phyloP scores from a whole-genome alignment of 306 rosid genomes.

The Dalbergia oliveri region DNA sequence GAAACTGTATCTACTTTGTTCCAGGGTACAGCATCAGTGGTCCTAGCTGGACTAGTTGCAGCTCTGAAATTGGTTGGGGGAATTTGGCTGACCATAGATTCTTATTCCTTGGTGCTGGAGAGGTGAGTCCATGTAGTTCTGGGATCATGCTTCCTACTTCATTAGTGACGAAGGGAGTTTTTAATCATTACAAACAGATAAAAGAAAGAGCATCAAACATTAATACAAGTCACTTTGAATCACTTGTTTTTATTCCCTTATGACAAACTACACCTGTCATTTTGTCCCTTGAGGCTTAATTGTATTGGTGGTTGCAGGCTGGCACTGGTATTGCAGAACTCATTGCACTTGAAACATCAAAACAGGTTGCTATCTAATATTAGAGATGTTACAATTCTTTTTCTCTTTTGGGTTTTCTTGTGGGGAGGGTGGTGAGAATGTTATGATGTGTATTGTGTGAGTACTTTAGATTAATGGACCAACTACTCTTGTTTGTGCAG shows the following conservation, averaged over 20 bases:
- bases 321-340: constrained; percentile 99
- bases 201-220: not conserved
- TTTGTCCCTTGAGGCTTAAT: constrained; percentile 39
- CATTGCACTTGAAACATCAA: constrained; percentile 94
- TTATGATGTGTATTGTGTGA: constrained; percentile 13
- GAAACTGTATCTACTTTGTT: constrained; percentile 44
- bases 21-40: constrained; percentile 99
- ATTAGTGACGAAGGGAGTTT: not conserved
- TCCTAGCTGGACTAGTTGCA: constrained; percentile 91
- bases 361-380: constrained; percentile 69
- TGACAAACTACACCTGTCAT: constrained; percentile 15
- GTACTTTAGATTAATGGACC: constrained; percentile 33
- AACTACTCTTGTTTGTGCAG: constrained; percentile 63
- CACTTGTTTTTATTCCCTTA: not conserved
- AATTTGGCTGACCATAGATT: constrained; percentile 84
- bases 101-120: constrained; percentile 99
- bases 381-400: not conserved
- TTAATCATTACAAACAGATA: not conserved
- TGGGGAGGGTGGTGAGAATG: not conserved
- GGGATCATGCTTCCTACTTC: not conserved
- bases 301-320: constrained; percentile 68
- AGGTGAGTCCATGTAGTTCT: constrained; percentile 58
- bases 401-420: not conserved
- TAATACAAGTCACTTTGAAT: not conserved
- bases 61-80: constrained; percentile 77